Base-by-base conservation (phyloP, 805 yeast genomes). In the Nakazawaea molendinolei region DNA sequence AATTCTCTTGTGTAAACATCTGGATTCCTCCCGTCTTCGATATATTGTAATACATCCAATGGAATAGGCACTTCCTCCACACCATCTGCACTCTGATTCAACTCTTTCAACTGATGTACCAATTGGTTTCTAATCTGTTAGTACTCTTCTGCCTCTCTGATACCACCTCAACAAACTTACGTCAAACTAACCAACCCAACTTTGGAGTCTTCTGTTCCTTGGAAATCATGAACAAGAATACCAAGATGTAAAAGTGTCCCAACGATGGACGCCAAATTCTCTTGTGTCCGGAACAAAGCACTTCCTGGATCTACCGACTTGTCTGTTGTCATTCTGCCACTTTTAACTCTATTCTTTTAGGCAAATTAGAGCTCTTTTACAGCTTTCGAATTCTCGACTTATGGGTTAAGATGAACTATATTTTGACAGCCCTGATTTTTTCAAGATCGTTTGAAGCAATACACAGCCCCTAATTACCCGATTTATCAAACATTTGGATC, bases 1-100 rank as follows among this genome's bases (percentile, higher is more conserved):
- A 92, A 92, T 60, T 92, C 98, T 54, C 98, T 72, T 1, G 97
- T 87, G 58, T 92, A 92, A 26, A 92, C 87, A 53, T 92, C 97
- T 0, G 98, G 97, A 53, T 92, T 92, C 47, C 98, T 68, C 2
- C 98, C 98, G 51, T 86, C 95, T 52, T 92, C 97, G 25, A 92
- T 86, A 52, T 92, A 92, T 44, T 82, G 79, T 10, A 87, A 64
- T n/a, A 89, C 89, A 51, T 89, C 96, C 25, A 82, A 56, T 1
- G 96, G 96, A 3, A 84, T 68, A 1, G 78, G 60, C 4, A 71
- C 58, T 7, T 61, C 51, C 19, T 59, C 54, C 15, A 74, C 45
- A 8, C 12, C 23, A 1, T 56, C 61, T 15, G 61, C 59, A 5
- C 47, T 40, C 7, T 41, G 41, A 23, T 57, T 55, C 28, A 70